Base-by-base conservation (phyloP, 192 early-diverging fungal species). In the Podila clonocystis region DNA sequence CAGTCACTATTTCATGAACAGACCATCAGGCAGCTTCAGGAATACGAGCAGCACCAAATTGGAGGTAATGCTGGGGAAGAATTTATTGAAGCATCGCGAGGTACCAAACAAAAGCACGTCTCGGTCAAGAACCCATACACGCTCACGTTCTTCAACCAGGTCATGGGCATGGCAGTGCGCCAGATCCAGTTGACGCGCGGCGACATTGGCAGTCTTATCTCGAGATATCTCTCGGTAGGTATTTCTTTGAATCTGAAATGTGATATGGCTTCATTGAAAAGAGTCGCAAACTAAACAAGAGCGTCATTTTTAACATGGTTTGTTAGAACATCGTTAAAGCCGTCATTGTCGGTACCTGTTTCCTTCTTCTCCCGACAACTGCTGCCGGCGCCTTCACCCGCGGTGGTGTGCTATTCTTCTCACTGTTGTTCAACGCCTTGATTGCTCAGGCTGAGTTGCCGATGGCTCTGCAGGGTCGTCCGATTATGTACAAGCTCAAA, bases 401-500 rank as follows among this genome's bases (percentile, higher is more conserved):
- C 31, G 92, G 94, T 61, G 91, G 93, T 70, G 88, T 88, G 22
- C 68, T 95, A 12, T 95, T 94, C 62, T 92, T 84, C 78, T 85
- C 80, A 68, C 75, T 83, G 58, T 60, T 85, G 12, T 88, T 76
- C 69, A 85, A 79, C 58, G 62, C 85, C 2, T 67, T 86, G 31
- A 85, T 89, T 19, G 87, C 91, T 24, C 85, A 93, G 57, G 83
- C 91, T 9, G 88, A 91, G 68, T 77, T 94, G 19, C 89, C 93
- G 36, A 84, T 87, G 66, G 86, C 90, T 60, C 84, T 95, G 59
- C 85, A 86, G 36, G 91, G 92, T 24, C 91, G 93, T 33, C 85
- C 89, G 30, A 88, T 94, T 45, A 73, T 91, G 30, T 87, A 91
- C 82, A 95, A 95, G 71, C 94, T 94, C 83, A 91, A 91, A 63